phyloP scores from a whole-genome alignment of 345 rosid genomes.

The Trapa incisa region DNA sequence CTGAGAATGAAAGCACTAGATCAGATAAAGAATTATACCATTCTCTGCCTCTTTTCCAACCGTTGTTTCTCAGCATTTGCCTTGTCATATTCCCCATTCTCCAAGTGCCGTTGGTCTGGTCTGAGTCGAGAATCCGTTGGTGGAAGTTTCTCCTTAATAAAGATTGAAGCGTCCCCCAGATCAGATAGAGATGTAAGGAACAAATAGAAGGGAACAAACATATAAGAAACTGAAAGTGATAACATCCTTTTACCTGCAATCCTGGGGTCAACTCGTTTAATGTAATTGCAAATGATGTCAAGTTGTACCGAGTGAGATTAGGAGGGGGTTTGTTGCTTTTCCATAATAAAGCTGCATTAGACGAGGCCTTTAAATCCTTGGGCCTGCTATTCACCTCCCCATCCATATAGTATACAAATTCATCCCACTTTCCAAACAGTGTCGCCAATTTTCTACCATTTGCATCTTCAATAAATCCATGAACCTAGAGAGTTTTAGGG shows the following conservation, averaged over 20 bases:
- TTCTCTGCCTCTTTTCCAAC: constrained; percentile 43
- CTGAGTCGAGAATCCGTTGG: constrained; percentile 94
- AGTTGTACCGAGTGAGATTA: constrained; percentile 80
- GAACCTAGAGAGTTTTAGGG: constrained; percentile 35
- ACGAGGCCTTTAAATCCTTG: constrained; percentile 40
- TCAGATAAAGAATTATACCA: constrained; percentile 30
- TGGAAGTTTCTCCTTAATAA: constrained; percentile 85
- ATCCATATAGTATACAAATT: constrained; percentile 49
- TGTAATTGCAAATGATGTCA: constrained; percentile 85
- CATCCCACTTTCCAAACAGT: constrained; percentile 90
- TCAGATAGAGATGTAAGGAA: constrained; percentile 35
- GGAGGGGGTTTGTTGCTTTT: constrained; percentile 49
- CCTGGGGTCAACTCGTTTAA: constrained; percentile 86
- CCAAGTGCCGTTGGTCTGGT: constrained; percentile 92
- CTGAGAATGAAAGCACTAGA: too few relatives aligned
- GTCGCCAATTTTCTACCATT: constrained; percentile 53
- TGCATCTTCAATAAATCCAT: constrained; percentile 76
- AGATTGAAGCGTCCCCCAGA: constrained; percentile 42
- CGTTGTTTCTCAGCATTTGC: constrained; percentile 90
- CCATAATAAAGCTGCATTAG: constrained; percentile 68
- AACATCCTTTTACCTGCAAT: constrained; percentile 44
- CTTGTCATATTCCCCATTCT: constrained; percentile 95
- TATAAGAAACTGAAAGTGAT: neutral
- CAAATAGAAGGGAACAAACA: constrained; percentile 24
- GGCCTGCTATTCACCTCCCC: constrained; percentile 47